These are phyloP conservation scores for Sporisorium graminicola DNA, from an alignment of 1,284 basidiomycete genomes.

Conservation along the genomic window DNA sequence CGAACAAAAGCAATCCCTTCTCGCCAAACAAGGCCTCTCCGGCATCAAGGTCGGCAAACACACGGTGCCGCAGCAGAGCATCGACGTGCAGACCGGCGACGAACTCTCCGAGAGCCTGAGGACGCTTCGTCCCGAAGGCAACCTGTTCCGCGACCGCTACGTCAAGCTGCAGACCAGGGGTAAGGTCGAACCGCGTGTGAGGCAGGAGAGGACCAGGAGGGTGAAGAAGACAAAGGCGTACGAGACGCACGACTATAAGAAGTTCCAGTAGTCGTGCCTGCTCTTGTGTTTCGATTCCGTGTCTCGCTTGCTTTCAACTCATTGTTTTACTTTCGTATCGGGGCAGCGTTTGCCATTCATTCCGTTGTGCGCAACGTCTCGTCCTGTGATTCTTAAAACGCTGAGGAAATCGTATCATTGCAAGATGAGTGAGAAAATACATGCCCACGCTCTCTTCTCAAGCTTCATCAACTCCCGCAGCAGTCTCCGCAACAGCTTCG, in stretches of 20 bases:
- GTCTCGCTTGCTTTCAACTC: neutral
- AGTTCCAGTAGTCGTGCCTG: constrained; percentile 23
- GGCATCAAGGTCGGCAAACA: constrained; percentile 56
- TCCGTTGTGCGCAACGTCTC: neutral
- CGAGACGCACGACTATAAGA: constrained; percentile 56
- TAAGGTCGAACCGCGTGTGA: constrained; percentile 78
- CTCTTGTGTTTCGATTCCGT: too few species aligned
- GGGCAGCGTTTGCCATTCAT: neutral
- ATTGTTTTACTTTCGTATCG: neutral
- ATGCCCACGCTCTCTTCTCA: neutral
- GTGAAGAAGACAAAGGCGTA: constrained; percentile 32
- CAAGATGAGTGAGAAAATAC: neutral
- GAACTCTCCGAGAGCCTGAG: constrained; percentile 89
- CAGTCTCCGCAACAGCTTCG: too few species aligned
- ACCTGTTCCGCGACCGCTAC: constrained; percentile 90
- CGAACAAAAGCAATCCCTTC: constrained; percentile 30
- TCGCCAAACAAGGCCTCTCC: constrained; percentile 46
- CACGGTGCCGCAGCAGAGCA: constrained; percentile 32
- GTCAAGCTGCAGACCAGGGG: constrained; percentile 83
- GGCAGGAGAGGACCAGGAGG: constrained; percentile 22
- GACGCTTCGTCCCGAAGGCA: constrained; percentile 90
- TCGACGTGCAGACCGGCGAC: constrained; percentile 88
- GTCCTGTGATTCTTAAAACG: neutral
- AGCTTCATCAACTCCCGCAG: neutral
- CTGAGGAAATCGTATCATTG: neutral